These are phyloP conservation scores for Cymbopogon flexuosus DNA, from an alignment of 202 grass and related monocot species.

Conservation along the genomic window DNA sequence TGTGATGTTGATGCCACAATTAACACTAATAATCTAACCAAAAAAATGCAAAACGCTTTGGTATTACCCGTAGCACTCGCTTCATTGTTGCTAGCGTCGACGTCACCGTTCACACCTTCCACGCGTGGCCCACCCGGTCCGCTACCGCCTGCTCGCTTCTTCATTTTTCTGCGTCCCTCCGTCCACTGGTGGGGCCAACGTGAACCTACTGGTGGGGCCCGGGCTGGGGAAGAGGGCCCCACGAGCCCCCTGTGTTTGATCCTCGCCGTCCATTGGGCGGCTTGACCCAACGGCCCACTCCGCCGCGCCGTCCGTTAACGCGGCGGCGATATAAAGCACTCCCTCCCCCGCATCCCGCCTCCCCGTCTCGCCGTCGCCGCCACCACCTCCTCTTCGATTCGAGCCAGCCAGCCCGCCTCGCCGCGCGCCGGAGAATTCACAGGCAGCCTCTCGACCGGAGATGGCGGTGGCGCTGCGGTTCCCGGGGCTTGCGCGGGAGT, in stretches of 20 bases:
- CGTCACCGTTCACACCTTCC: slow-evolving; percentile 7
- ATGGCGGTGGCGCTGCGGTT: slow-evolving; percentile 58
- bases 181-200: neutral
- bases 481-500: slow-evolving; percentile 29
- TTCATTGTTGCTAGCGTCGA: neutral
- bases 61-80: neutral
- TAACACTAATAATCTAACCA: neutral
- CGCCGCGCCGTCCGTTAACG: slow-evolving; percentile 26
- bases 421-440: neutral
- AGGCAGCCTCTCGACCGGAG: neutral
- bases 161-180: slow-evolving; percentile 30
- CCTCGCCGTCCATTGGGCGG: slow-evolving; percentile 28
- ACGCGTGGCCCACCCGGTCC: neutral
- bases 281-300: neutral
- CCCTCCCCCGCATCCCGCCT: neutral
- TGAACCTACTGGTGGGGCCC: neutral
- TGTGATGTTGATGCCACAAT: neutral
- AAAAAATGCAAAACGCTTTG: neutral
- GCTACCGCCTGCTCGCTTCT: neutral
- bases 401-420: neutral
- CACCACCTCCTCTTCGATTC: neutral
- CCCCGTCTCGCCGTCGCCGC: slow-evolving; percentile 14
- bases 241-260: slow-evolving; percentile 4
- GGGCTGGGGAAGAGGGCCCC: neutral
- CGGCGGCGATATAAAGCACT: slow-evolving; percentile 14